Conservation (phyloP, 192 early-diverging fungal genomes). For the Jimgerdemannia flammicorona region DNA sequence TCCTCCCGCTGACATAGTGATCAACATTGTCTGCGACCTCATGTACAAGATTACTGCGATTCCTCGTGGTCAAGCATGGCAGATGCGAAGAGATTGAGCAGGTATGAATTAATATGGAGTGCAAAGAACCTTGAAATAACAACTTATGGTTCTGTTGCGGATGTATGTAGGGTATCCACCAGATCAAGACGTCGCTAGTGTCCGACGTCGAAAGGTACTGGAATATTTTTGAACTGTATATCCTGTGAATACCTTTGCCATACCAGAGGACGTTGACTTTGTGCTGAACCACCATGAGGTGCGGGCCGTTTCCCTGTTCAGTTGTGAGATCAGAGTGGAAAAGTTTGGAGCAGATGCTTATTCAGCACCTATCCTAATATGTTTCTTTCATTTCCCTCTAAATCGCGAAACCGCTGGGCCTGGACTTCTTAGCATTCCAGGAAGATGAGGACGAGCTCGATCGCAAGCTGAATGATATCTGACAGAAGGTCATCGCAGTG, state of each 20-base stretch:
- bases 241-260: slow-evolving; percentile 69
- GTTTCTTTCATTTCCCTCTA: neutral
- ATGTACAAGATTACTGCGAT: slow-evolving; percentile 67
- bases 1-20: slow-evolving; percentile 75
- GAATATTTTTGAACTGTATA: slow-evolving; percentile 79
- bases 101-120: neutral
- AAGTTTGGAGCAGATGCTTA: neutral
- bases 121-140: no score
- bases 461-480: slow-evolving; percentile 30
- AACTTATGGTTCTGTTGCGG: neutral
- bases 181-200: slow-evolving; percentile 74
- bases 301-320: neutral
- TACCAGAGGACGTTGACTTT: slow-evolving; percentile 54
- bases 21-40: slow-evolving; percentile 72
- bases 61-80: slow-evolving; percentile 50
- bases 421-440: slow-evolving; percentile 26
- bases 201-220: slow-evolving; percentile 76
- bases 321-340: neutral
- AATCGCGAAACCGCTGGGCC: slow-evolving; percentile 9
- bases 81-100: slow-evolving; percentile 1
- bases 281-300: slow-evolving; percentile 54
- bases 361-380: neutral
- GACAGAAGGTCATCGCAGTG: slow-evolving; percentile 38
- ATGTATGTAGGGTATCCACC: slow-evolving; percentile 62
- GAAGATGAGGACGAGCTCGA: slow-evolving; percentile 33